A percentile compares a stretch with the other conserved stretches of the same genome.
phyloP scores from a whole-genome alignment of 83 land plant species.

The Larix sibirica region DNA sequence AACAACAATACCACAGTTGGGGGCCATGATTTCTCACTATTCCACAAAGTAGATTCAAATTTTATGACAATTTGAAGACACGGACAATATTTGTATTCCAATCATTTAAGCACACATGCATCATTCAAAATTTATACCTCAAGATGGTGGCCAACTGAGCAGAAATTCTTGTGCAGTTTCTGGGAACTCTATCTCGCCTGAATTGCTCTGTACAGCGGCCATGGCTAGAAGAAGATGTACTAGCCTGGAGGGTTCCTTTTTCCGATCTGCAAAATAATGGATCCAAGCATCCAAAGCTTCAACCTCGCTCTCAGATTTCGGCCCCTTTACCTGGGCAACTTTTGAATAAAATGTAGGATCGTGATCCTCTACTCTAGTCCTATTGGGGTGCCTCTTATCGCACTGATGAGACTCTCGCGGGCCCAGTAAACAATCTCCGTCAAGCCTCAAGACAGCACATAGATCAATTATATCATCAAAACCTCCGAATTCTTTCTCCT shows the following conservation, averaged over 20 bases:
- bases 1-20: too few relatives aligned
- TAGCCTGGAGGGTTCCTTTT: background rate
- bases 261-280: conserved; percentile 2
- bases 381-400: background rate
- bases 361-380: background rate
- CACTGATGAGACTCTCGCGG: background rate
- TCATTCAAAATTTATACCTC: background rate
- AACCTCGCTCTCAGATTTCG: background rate
- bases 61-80: too few relatives aligned
- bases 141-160: background rate
- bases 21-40: too few relatives aligned
- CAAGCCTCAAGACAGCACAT: conserved; percentile 6
- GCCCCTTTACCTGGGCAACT: conserved; percentile 4
- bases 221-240: background rate
- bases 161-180: background rate
- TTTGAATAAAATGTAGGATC: conserved; percentile 4
- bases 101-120: background rate
- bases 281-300: conserved; percentile 5
- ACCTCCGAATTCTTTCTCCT: background rate
- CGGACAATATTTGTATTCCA: too few relatives aligned
- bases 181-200: conserved; percentile 1
- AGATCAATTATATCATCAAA: conserved; percentile 2
- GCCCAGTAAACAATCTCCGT: background rate
- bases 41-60: too few relatives aligned
- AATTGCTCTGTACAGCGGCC: background rate